Percentiles rank a stretch among this genome's conserved stretches.
Evolutionary conservation across 1,139 yeast species (phyloP).

Genomic region (Magnusiomyces magnusii): DNA sequence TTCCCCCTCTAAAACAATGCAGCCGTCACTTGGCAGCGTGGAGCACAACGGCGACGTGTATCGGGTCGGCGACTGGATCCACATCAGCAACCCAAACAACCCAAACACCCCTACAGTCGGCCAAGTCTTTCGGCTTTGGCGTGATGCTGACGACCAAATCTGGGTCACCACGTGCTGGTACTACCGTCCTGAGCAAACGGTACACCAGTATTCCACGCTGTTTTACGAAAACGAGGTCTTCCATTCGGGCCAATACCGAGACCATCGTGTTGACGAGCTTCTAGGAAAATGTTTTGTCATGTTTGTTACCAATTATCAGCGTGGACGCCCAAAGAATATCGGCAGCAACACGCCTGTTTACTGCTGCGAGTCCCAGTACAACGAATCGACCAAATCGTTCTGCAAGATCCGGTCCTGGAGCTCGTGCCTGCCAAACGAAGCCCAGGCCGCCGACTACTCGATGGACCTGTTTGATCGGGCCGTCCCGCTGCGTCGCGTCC

Average conservation of each 20-base stretch:
- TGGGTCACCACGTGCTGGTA: constrained; percentile 98
- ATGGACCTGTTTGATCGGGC: constrained; percentile 49
- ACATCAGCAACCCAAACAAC: constrained; percentile 79
- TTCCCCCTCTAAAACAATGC: constrained; percentile 42
- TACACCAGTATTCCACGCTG: constrained; percentile 80
- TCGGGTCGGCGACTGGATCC: constrained; percentile 92
- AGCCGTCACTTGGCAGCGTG: constrained; percentile 71
- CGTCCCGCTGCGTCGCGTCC: constrained; percentile 52
- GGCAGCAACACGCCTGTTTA: constrained; percentile 56
- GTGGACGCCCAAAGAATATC: constrained; percentile 86
- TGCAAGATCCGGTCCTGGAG: constrained; percentile 97
- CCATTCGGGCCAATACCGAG: constrained; percentile 95
- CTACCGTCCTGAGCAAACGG: constrained; percentile 95
- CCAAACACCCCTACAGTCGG: constrained; percentile 86
- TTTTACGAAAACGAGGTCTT: constrained; percentile 93
- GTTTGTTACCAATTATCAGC: constrained; percentile 86
- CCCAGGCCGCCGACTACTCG: constrained; percentile 73
- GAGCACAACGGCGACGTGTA: constrained; percentile 65
- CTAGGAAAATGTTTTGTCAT: constrained; percentile 93
- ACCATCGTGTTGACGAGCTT: constrained; percentile 80
- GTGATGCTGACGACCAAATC: constrained; percentile 67
- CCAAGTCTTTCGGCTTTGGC: constrained; percentile 90
- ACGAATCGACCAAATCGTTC: constrained; percentile 81
- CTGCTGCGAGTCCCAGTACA: constrained; percentile 91
- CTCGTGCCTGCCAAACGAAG: constrained; percentile 96